Conservation (phyloP, 1,284 basidiomycete genomes). For the Vanrija sp. region DNA sequence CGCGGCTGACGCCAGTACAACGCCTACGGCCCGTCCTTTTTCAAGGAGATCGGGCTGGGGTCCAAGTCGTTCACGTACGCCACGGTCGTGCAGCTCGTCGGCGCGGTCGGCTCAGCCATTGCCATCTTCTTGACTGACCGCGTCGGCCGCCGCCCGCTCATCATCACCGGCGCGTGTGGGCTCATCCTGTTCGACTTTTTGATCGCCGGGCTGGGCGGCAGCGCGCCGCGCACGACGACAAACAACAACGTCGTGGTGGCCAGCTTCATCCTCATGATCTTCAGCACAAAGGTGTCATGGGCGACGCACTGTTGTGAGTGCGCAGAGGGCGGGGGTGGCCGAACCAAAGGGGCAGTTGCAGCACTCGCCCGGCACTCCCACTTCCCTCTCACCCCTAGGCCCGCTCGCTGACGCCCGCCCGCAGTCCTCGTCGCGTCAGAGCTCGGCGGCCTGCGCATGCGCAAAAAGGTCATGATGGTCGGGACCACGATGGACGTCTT, state of each 20-base stretch:
- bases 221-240: not conserved
- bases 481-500: conserved; percentile 14
- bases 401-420: too few relatives aligned
- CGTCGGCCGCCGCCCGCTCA: conserved; percentile 18
- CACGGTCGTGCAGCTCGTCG: conserved; percentile 16
- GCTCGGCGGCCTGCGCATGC: conserved; percentile 18
- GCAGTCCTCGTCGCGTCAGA: conserved; percentile 16
- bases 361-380: not conserved
- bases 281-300: conserved; percentile 17
- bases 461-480: conserved; percentile 15
- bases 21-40: conserved; percentile 22
- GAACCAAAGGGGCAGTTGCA: too few relatives aligned
- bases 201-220: conserved; percentile 18
- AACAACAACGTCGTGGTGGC: conserved; percentile 18
- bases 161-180: conserved; percentile 14
- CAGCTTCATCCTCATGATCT: conserved; percentile 19
- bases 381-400: too few relatives aligned
- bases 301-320: conserved; percentile 14
- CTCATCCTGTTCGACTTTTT: conserved; percentile 15
- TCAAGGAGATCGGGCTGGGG: conserved; percentile 20
- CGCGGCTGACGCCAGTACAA: conserved; percentile 5
- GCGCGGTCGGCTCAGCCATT: conserved; percentile 13
- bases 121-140: conserved; percentile 14
- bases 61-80: conserved; percentile 21
- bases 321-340: too few relatives aligned